These are phyloP conservation scores for Chaetomiaceae sp. DNA, from an alignment of 2,329 filamentous ascomycete species.

Conservation along the genomic window DNA sequence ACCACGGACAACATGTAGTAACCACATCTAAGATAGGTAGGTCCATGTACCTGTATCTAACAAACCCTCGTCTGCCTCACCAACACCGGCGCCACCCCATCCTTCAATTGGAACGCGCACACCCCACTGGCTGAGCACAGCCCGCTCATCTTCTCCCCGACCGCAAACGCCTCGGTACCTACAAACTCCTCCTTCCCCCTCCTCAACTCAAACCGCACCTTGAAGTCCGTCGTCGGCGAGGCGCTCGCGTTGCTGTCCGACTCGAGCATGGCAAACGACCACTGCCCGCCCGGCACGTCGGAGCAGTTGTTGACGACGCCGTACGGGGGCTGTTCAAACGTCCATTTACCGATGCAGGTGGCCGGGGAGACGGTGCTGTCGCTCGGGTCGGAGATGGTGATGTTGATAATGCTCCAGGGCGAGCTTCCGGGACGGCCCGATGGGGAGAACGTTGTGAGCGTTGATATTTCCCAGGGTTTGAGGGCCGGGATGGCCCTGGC, in stretches of 20 bases:
- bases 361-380: not conserved
- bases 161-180: not conserved
- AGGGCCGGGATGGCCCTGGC: not conserved
- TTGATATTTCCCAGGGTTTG: conserved; percentile 11
- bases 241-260: not conserved
- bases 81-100: conserved; percentile 9
- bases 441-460: conserved; percentile 12
- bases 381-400: conserved; percentile 15
- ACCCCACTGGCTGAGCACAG: conserved; percentile 16
- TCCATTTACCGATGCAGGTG: conserved; percentile 6
- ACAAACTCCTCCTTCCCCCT: not conserved
- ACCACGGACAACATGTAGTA: too few relatives aligned
- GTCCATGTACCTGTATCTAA: too few relatives aligned
- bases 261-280: conserved; percentile 10
- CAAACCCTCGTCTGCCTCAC: conserved; percentile 6
- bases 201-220: not conserved
- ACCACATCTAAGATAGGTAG: too few relatives aligned
- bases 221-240: conserved; percentile 6
- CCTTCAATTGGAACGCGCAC: conserved; percentile 15
- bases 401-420: conserved; percentile 8
- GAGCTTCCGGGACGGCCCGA: conserved; percentile 8
- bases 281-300: not conserved
- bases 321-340: not conserved
- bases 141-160: conserved; percentile 14
- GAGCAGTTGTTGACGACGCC: conserved; percentile 2